Percentiles rank a stretch among this genome's conserved stretches.
Conservation (phyloP, 1,284 basidiomycete species). For the Ceratobasidium papillatum region DNA sequence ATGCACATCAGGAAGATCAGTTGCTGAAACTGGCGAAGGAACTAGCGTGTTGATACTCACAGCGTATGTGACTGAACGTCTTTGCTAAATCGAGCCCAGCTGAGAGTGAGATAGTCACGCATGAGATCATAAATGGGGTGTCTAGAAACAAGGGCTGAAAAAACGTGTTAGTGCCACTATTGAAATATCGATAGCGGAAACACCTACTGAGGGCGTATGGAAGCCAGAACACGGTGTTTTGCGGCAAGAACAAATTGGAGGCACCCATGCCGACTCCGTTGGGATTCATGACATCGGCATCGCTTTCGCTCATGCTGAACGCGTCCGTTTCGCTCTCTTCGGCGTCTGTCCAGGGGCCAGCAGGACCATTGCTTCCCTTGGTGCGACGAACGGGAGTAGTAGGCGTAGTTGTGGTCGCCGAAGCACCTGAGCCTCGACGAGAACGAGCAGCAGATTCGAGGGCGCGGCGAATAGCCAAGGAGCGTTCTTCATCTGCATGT, state of each 20-base stretch:
- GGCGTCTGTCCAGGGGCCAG: slow-evolving; percentile 52
- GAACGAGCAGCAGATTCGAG: slow-evolving; percentile 61
- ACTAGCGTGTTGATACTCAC: slow-evolving; percentile 60
- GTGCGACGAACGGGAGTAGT: slow-evolving; percentile 23
- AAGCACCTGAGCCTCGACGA: slow-evolving; percentile 39
- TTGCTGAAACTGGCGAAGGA: slow-evolving; percentile 7
- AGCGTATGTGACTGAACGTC: slow-evolving; percentile 88
- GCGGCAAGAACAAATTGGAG: slow-evolving; percentile 84
- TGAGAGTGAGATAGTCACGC: slow-evolving; percentile 90
- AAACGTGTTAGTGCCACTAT: slow-evolving; percentile 43
- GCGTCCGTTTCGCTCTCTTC: slow-evolving; percentile 75
- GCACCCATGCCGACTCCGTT: slow-evolving; percentile 81
- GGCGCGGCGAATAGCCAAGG: slow-evolving; percentile 80
- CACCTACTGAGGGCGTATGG: slow-evolving; percentile 88
- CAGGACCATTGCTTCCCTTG: slow-evolving; percentile 64
- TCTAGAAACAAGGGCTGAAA: slow-evolving; percentile 81
- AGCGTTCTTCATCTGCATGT: slow-evolving; percentile 87
- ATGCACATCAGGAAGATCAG: slow-evolving; percentile 19
- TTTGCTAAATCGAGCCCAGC: slow-evolving; percentile 92
- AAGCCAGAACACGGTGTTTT: slow-evolving; percentile 91
- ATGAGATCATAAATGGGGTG: slow-evolving; percentile 93
- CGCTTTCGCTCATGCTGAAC: slow-evolving; percentile 78
- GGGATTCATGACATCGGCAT: slow-evolving; percentile 79
- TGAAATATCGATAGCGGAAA: slow-evolving; percentile 42
- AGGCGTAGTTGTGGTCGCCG: slow-evolving; percentile 33